Conservation (phyloP, 2,329 filamentous ascomycete genomes). For the Fusarium floridanum region DNA sequence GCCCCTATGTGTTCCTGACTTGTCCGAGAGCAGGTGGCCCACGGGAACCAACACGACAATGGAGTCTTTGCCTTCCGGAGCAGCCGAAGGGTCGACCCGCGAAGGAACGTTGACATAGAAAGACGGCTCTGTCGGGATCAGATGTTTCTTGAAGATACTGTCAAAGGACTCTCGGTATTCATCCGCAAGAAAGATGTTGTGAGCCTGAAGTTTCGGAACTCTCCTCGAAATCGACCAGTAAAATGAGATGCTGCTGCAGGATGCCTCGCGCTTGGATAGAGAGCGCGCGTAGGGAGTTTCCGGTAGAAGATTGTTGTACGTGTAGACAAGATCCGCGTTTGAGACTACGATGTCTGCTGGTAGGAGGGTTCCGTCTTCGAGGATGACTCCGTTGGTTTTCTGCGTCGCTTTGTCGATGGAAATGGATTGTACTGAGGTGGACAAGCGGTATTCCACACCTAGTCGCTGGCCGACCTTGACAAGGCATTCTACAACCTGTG, state of each 20-base stretch:
- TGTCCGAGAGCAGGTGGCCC: conserved; percentile 66
- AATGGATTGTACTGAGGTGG: conserved; percentile 67
- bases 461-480: conserved; percentile 71
- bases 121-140: conserved; percentile 75
- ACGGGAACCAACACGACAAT: conserved; percentile 80
- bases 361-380: conserved; percentile 70
- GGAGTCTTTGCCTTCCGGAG: conserved; percentile 73
- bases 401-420: conserved; percentile 59
- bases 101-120: conserved; percentile 85
- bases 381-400: conserved; percentile 68
- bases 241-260: conserved; percentile 81
- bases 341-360: conserved; percentile 75
- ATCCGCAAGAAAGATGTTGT: conserved; percentile 84
- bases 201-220: conserved; percentile 73
- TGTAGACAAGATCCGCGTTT: conserved; percentile 81
- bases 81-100: conserved; percentile 75
- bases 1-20: conserved; percentile 28
- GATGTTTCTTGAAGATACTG: conserved; percentile 77
- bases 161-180: conserved; percentile 81
- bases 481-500: conserved; percentile 69
- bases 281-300: conserved; percentile 54
- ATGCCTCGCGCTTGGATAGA: conserved; percentile 65
- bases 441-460: conserved; percentile 73
- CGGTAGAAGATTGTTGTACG: conserved; percentile 78
- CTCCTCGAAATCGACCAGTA: conserved; percentile 77